phyloP scores from a whole-genome alignment of 805 yeast genomes.

The Sugiyamaella marilandica region DNA sequence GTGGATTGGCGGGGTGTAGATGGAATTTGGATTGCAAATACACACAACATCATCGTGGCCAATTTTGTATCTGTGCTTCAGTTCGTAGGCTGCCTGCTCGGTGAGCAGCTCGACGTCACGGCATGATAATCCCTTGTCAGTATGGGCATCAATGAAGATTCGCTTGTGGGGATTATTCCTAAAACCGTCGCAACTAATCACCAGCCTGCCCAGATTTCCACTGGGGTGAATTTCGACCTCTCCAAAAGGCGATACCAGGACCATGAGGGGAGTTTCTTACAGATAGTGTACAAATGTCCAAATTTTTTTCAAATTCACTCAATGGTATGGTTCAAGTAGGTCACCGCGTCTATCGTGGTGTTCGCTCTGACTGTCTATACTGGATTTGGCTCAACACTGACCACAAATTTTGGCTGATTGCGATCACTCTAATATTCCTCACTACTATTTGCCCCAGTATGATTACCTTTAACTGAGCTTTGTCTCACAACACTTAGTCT shows the following conservation, averaged over 20 bases:
- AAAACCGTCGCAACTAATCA: not conserved
- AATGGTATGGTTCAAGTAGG: no score
- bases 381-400: no score
- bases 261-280: not conserved
- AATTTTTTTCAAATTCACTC: no score
- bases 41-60: constrained; percentile 30
- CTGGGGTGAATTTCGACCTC: not conserved
- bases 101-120: constrained; percentile 15
- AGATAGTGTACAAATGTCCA: no score
- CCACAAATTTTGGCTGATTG: no score
- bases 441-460: no score
- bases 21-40: constrained; percentile 28
- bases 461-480: no score
- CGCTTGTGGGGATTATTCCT: constrained; percentile 9
- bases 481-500: no score
- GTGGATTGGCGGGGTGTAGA: constrained; percentile 29
- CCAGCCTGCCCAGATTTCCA: not conserved
- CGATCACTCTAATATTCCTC: no score
- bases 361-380: no score
- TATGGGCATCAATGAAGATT: constrained; percentile 23
- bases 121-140: constrained; percentile 18
- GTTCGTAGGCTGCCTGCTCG: constrained; percentile 20
- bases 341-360: no score
- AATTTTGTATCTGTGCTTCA: constrained; percentile 22
- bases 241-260: not conserved